Evolutionary conservation across 1,284 basidiomycete genomes (phyloP).

Genomic region (Abortiporus biennis): DNA sequence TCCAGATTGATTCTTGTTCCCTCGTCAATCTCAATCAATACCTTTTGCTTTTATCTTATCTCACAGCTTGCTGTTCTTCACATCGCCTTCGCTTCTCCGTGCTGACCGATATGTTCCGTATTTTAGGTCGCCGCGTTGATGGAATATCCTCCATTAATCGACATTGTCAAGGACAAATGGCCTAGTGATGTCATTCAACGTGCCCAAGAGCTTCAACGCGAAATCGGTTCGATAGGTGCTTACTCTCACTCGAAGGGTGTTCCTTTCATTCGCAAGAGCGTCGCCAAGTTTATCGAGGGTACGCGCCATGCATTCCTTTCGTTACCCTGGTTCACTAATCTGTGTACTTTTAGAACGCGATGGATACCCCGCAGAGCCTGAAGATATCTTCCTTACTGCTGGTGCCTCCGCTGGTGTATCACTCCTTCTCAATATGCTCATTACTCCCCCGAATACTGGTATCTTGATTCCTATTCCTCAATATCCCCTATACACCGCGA

Average conservation of each 20-base stretch:
- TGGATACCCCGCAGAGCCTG: slow-evolving; percentile 79
- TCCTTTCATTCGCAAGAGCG: slow-evolving; percentile 80
- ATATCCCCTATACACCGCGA: slow-evolving; percentile 96
- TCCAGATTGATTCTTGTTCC: no score
- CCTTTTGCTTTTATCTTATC: no score
- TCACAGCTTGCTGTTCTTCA: no score
- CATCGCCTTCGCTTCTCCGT: no score
- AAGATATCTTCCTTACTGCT: slow-evolving; percentile 89
- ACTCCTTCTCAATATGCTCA: slow-evolving; percentile 80
- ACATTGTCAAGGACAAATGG: slow-evolving; percentile 75
- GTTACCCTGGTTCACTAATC: neutral
- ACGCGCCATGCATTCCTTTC: slow-evolving; percentile 19
- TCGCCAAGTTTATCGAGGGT: slow-evolving; percentile 89
- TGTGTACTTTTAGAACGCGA: slow-evolving; percentile 63
- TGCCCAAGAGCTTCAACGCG: slow-evolving; percentile 73
- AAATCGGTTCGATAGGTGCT: slow-evolving; percentile 92
- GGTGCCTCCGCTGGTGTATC: slow-evolving; percentile 93
- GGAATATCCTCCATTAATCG: slow-evolving; percentile 86
- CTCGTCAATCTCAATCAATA: no score
- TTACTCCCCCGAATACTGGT: slow-evolving; percentile 61
- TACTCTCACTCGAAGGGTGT: slow-evolving; percentile 97
- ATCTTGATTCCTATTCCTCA: slow-evolving; percentile 97
- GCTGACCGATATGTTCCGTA: slow-evolving; percentile 1
- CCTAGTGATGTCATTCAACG: slow-evolving; percentile 84
- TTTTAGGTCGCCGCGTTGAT: slow-evolving; percentile 80